These are phyloP conservation scores for Phytophthora pluvialis DNA, from an alignment of 352 stramenopile species.

Conservation along the genomic window DNA sequence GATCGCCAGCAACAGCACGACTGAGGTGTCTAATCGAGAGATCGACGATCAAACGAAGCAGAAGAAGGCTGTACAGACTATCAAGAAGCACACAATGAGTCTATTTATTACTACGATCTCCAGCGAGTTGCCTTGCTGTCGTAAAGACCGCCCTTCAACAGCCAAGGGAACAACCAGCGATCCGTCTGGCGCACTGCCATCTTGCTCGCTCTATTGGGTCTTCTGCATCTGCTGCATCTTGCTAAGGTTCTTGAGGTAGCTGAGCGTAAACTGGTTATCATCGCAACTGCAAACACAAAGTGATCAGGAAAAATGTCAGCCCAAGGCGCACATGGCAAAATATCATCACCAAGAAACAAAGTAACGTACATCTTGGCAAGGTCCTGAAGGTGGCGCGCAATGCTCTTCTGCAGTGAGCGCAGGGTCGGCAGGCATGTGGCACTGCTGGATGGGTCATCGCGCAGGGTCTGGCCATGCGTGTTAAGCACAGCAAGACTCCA, in stretches of 20 bases:
- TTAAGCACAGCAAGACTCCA: constrained; percentile 96
- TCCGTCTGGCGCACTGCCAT: constrained; percentile 30
- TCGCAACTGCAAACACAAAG: constrained; percentile 64
- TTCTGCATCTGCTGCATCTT: constrained; percentile 55
- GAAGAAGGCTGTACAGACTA: constrained; percentile 9
- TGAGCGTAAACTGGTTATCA: constrained; percentile 91
- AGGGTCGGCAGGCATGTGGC: constrained; percentile 82
- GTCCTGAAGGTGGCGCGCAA: constrained; percentile 85
- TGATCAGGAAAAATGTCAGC: constrained; percentile 23
- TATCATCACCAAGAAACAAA: constrained; percentile 4
- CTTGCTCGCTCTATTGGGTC: constrained; percentile 33
- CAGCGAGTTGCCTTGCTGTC: not conserved
- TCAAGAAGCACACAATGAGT: constrained; percentile 40
- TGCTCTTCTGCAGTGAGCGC: constrained; percentile 88
- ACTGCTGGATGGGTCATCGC: constrained; percentile 66
- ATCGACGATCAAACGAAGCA: not conserved
- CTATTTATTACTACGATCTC: constrained; percentile 59
- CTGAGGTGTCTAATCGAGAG: not conserved
- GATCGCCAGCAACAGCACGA: constrained; percentile 14
- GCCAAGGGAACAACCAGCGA: constrained; percentile 25
- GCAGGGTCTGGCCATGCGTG: constrained; percentile 90
- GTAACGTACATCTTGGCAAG: constrained; percentile 85
- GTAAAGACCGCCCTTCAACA: constrained; percentile 1
- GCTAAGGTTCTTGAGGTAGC: constrained; percentile 81
- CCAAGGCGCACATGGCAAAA: constrained; percentile 13